Evolutionary conservation across 2,329 filamentous ascomycete species (phyloP), one percentile per base, ranked within the genome.

Genomic region (Escovopsis sp.): DNA sequence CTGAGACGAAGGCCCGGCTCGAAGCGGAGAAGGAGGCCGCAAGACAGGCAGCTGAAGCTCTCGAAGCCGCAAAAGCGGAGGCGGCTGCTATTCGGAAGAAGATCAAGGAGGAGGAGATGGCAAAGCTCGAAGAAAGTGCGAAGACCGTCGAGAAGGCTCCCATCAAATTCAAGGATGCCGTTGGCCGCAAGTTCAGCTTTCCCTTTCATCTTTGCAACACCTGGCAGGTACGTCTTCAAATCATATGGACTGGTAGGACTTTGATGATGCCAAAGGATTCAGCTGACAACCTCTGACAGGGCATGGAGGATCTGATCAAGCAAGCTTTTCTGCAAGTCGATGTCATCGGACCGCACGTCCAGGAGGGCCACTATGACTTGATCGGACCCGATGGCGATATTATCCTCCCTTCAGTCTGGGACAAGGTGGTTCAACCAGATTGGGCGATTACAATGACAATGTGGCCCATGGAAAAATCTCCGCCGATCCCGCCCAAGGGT

Each of bases 111-210:
- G 69, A 70, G 6, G 65, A 71, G n/a, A 70, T 67, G 48, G 67
- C 69, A 39, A 67, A 63, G 48, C 50, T 69, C 18, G 52, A 70
- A 33, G 66, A 68, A 33, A 62, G 64, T 15, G 68, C 69, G 53
- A 67, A 69, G 47, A 64, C 60, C 49, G 72, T 72, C 47, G 73
- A 80, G 35, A 83, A 85, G 59, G 69, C 78, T 36, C 85, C 84
- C 3, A 85, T 94, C 59, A 81, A 80, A 51, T 94, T 94, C 66
- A 93, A 93, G 62, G 88, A 95, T 58, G 87, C 87, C 1, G 78
- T 95, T 12, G 85, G 85, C 30, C 75, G 88, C 50, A 94, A 93
- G 60, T 95, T 93, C 59, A 91, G 78, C 62, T 94, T 95, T 55
- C 88, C 88, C 2, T 94, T 81, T 63, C 77, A 88, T 48, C 61